These are phyloP conservation scores for Sugiyamaella castrensis DNA, from an alignment of 1,139 yeast genomes.

Conservation along the genomic window DNA sequence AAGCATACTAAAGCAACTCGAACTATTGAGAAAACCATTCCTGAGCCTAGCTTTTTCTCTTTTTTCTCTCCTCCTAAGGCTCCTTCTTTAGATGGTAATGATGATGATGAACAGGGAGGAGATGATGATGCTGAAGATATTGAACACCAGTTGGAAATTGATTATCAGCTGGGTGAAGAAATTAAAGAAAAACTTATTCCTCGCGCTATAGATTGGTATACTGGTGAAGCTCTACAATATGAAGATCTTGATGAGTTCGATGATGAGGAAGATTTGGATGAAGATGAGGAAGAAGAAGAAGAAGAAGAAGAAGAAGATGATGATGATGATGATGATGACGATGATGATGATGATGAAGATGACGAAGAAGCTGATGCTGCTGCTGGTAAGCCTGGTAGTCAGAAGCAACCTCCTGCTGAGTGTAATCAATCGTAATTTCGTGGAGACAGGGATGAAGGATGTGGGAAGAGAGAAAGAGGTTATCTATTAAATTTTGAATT, in stretches of 20 bases:
- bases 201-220: slow-evolving; percentile 96
- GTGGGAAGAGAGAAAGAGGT: slow-evolving; percentile 29
- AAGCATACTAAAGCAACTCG: slow-evolving; percentile 96
- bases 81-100: slow-evolving; percentile 52
- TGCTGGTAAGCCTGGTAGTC: slow-evolving; percentile 30
- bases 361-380: slow-evolving; percentile 37
- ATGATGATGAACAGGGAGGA: slow-evolving; percentile 47
- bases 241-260: slow-evolving; percentile 47
- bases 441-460: no score
- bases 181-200: slow-evolving; percentile 94
- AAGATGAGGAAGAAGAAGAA: slow-evolving; percentile 51
- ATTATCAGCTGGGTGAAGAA: slow-evolving; percentile 94
- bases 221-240: slow-evolving; percentile 86
- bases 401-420: slow-evolving; percentile 70
- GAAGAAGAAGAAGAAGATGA: slow-evolving; percentile 50
- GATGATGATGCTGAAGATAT: slow-evolving; percentile 71
- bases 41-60: slow-evolving; percentile 90
- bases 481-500: no score
- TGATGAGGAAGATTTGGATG: slow-evolving; percentile 59
- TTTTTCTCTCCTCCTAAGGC: slow-evolving; percentile 93
- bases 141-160: slow-evolving; percentile 83
- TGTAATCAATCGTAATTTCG: slow-evolving; percentile 68
- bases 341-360: slow-evolving; percentile 41
- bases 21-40: slow-evolving; percentile 90
- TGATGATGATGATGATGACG: slow-evolving; percentile 51